Evolutionary conservation across 768 basidiomycete genomes (phyloP).

Genomic region (Termitomyces sp.): DNA sequence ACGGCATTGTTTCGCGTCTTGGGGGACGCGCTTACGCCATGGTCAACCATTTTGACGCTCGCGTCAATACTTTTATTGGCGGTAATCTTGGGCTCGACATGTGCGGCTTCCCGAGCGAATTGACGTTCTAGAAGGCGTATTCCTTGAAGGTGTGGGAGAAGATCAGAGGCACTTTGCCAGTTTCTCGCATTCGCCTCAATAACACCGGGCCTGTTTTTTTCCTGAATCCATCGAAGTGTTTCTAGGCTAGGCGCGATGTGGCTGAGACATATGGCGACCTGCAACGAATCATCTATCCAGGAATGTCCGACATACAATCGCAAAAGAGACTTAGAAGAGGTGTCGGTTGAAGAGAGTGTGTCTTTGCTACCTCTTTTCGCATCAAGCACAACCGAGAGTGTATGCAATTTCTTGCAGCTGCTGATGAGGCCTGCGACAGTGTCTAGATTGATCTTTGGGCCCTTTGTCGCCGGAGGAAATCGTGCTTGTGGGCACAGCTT

Average conservation of each 20-base stretch:
- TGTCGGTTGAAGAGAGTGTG: conserved; percentile 37
- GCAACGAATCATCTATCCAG: conserved; percentile 63
- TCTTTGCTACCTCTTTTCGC: conserved; percentile 42
- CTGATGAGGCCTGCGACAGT: conserved; percentile 54
- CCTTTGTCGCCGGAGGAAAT: conserved; percentile 47
- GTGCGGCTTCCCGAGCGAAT: conserved; percentile 21
- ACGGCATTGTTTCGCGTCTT: conserved; percentile 24
- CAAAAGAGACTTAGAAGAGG: conserved; percentile 60
- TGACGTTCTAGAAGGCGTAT: conserved; percentile 59
- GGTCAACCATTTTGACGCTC: conserved; percentile 24
- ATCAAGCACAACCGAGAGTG: conserved; percentile 60
- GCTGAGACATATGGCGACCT: conserved; percentile 66
- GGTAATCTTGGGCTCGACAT: conserved; percentile 21
- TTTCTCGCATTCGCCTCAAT: conserved; percentile 59
- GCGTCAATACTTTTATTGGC: conserved; percentile 45
- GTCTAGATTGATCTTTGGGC: conserved; percentile 57
- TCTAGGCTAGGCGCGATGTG: conserved; percentile 73
- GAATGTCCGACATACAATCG: conserved; percentile 77
- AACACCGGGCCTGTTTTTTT: conserved; percentile 67
- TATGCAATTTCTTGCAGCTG: conserved; percentile 57
- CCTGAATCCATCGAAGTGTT: conserved; percentile 70
- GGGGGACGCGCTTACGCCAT: conserved; percentile 26
- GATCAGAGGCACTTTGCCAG: conserved; percentile 67
- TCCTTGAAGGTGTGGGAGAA: conserved; percentile 67
- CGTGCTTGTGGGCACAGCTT: conserved; percentile 64